These are phyloP conservation scores for Leccinum truebloodii DNA, from an alignment of 768 basidiomycete species.

Conservation along the genomic window DNA sequence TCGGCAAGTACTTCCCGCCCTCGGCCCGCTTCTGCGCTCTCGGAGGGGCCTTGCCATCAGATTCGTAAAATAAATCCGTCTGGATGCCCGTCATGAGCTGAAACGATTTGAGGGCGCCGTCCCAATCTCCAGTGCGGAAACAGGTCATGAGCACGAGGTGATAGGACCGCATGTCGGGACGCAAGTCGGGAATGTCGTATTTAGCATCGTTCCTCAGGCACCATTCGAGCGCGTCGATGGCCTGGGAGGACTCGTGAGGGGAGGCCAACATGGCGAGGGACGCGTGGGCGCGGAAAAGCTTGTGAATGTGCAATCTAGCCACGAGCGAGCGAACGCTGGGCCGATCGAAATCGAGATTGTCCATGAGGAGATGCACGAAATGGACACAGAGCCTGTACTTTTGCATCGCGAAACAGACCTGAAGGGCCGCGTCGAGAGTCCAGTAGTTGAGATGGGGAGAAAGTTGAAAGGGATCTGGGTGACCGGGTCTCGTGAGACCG, in stretches of 20 bases:
- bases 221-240: conserved; percentile 66
- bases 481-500: conserved; percentile 54
- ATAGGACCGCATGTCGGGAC: conserved; percentile 45
- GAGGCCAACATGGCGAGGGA: conserved; percentile 42
- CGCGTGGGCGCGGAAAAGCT: conserved; percentile 56
- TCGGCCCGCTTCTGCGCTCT: conserved; percentile 42
- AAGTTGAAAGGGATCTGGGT: conserved; percentile 39
- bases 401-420: conserved; percentile 51
- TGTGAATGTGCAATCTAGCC: conserved; percentile 58
- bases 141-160: conserved; percentile 65
- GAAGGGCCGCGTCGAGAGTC: conserved; percentile 55
- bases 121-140: conserved; percentile 66
- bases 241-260: conserved; percentile 43
- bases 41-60: conserved; percentile 41
- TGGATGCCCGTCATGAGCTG: conserved; percentile 75
- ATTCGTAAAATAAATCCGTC: conserved; percentile 44
- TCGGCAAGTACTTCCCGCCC: conserved; percentile 48
- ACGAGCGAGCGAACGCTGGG: conserved; percentile 39
- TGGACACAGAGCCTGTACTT: conserved; percentile 51
- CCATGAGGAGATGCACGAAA: conserved; percentile 61
- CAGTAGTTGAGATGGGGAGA: conserved; percentile 45
- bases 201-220: conserved; percentile 58
- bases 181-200: conserved; percentile 43
- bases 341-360: conserved; percentile 30
- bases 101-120: conserved; percentile 53